Evolutionary conservation across 345 rosid genomes (phyloP), one percentile per base, ranked within the genome.

Genomic region (Ricinus communis): DNA sequence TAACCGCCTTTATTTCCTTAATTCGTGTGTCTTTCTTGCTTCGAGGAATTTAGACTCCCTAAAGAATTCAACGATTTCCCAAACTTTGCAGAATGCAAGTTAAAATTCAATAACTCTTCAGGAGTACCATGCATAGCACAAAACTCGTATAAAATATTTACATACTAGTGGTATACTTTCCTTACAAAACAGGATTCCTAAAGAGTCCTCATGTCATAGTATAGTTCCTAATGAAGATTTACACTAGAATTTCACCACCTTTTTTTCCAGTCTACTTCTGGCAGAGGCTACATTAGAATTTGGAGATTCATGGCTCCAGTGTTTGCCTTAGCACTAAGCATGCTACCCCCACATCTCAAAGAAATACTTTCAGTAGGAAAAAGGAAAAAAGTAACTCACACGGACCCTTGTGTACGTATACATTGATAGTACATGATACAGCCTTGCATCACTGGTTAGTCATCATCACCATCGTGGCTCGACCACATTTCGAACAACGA

Each of bases 111-210:
- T 12, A 31, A 33, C 66, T n/a, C n/a, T n/a, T n/a, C n/a, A n/a
- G n/a, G n/a, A n/a, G n/a, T n/a, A n/a, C n/a, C n/a, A n/a, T n/a
- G n/a, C n/a, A 57, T 31, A 25, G 24, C 25, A 10, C 7, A 31
- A 27, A 57, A 0, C 16, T 0, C 12, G 14, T 12, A n/a, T 57
- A 12, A 9, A 57, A 5, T 4, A 38, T 38, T 38, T 38, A 38
- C 43, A 38, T 9, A 38, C 62, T 57, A 24, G 2, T 58, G 31
- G 22, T 11, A 56, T 16, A 43, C 22, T 8, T 21, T 58, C 3
- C 68, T 6, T 59, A 8, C 47, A 31, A 14, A 66, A 76, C 90
- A 91, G 97, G 93, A 87, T 84, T 88, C 76, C 79, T 88, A 47
- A 85, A 62, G 75, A 84, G 96, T 64, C 90, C 87, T 49, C 77